These are phyloP conservation scores for Brassica rapa DNA, from an alignment of 345 rosid genomes.

Conservation along the genomic window DNA sequence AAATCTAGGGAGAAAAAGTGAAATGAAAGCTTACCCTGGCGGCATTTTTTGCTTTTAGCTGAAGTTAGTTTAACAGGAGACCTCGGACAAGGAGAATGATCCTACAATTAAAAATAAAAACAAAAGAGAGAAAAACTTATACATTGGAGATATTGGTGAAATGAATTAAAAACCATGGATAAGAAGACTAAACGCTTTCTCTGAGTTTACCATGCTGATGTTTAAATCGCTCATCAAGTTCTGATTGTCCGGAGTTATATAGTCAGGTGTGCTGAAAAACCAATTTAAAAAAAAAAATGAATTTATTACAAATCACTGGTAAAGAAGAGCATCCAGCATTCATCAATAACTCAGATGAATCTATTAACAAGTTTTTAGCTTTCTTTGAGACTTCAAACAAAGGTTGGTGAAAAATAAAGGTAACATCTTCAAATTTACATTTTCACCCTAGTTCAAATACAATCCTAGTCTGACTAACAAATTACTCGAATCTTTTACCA, in stretches of 20 bases:
- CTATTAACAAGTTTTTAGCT: background rate
- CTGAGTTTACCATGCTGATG: slow-evolving; percentile 55
- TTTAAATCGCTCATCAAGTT: slow-evolving; percentile 54
- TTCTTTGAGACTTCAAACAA: background rate
- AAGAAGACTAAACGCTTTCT: background rate
- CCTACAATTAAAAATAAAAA: slow-evolving; percentile 44
- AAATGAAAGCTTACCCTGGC: slow-evolving; percentile 51
- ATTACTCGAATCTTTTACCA: slow-evolving; percentile 50
- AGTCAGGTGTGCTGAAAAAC: slow-evolving; percentile 87
- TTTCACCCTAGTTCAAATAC: background rate
- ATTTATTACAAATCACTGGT: background rate
- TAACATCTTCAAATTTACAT: background rate
- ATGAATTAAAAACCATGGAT: background rate
- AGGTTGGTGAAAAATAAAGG: background rate
- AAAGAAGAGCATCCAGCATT: background rate
- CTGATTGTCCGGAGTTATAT: slow-evolving; percentile 90
- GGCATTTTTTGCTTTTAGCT: slow-evolving; percentile 53
- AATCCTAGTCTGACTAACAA: background rate
- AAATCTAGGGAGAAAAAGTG: background rate
- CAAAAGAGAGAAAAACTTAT: background rate
- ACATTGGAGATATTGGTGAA: slow-evolving; percentile 8
- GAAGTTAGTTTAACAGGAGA: slow-evolving; percentile 84
- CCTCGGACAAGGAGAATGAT: slow-evolving; percentile 73
- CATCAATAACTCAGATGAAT: background rate
- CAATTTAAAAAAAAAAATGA: background rate